phyloP scores from a whole-genome alignment of 2,329 filamentous ascomycete genomes.

The Trichoderma sp. region DNA sequence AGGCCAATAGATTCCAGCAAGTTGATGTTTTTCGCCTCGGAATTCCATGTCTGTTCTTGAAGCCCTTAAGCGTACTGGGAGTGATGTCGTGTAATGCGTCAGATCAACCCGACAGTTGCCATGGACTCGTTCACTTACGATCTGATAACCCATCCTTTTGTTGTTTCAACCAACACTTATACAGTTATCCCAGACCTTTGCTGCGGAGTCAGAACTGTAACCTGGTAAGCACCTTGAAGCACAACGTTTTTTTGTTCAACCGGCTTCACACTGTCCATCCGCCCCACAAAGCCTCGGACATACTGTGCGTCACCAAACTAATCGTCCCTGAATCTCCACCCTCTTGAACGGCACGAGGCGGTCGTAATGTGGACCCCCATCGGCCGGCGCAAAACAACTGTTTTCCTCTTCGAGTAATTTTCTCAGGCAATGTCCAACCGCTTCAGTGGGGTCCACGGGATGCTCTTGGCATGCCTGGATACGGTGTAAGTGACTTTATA shows the following conservation, averaged over 20 bases:
- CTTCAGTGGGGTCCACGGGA: not conserved
- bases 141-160: not conserved
- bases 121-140: not conserved
- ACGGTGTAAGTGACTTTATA: too few relatives aligned
- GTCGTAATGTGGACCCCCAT: not conserved
- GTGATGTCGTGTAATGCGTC: not conserved
- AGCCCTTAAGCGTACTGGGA: accelerated
- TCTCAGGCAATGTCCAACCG: not conserved
- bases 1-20: not conserved
- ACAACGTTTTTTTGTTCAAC: not conserved
- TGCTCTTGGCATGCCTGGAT: not conserved
- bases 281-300: not conserved
- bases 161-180: not conserved
- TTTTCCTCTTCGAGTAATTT: not conserved
- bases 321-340: not conserved
- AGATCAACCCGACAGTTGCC: not conserved
- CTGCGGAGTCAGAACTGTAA: not conserved
- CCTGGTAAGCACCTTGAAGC: not conserved
- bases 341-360: not conserved
- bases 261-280: not conserved
- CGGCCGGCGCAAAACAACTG: not conserved
- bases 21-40: not conserved
- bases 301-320: not conserved
- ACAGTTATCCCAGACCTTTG: not conserved
- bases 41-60: not conserved